phyloP scores from a whole-genome alignment of 495 filamentous ascomycete species.

The Penicillium flavigenum region DNA sequence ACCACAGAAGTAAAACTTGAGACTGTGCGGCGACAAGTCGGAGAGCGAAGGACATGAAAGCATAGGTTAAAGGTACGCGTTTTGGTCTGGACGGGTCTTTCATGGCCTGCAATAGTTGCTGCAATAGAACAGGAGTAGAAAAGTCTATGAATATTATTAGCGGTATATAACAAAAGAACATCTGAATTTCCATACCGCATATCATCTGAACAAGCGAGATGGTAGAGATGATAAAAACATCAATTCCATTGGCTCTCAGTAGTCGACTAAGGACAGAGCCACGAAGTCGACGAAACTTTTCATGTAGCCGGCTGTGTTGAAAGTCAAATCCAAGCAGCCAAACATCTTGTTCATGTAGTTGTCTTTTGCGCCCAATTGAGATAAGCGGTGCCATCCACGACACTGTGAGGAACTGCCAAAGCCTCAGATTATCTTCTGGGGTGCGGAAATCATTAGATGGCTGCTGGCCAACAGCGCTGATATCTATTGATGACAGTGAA shows the following conservation, averaged over 20 bases:
- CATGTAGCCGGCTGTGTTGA: constrained; percentile 69
- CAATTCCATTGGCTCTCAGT: constrained; percentile 69
- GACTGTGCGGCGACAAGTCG: constrained; percentile 64
- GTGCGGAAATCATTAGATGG: constrained; percentile 64
- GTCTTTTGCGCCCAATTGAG: constrained; percentile 54
- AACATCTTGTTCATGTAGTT: constrained; percentile 74
- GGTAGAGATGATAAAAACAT: constrained; percentile 64
- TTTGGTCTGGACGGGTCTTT: constrained; percentile 48
- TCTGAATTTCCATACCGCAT: constrained; percentile 42
- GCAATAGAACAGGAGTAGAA: constrained; percentile 65
- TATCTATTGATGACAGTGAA: constrained; percentile 54
- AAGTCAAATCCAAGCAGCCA: constrained; percentile 76
- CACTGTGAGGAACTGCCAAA: constrained; percentile 81
- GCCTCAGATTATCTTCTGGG: constrained; percentile 75
- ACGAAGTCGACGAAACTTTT: constrained; percentile 66
- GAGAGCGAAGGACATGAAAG: constrained; percentile 56
- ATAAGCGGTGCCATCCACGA: constrained; percentile 82
- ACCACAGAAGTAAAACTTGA: constrained; percentile 71
- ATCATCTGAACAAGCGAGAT: constrained; percentile 62
- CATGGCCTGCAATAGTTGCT: constrained; percentile 69
- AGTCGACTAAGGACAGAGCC: constrained; percentile 70
- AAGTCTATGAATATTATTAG: constrained; percentile 38
- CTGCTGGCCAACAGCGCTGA: constrained; percentile 55
- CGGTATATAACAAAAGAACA: too few species aligned
- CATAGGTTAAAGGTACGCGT: constrained; percentile 63